Percentiles rank a stretch among this genome's conserved stretches.
Conservation (phyloP, 805 yeast genomes). For the Monosporozyma unispora region DNA sequence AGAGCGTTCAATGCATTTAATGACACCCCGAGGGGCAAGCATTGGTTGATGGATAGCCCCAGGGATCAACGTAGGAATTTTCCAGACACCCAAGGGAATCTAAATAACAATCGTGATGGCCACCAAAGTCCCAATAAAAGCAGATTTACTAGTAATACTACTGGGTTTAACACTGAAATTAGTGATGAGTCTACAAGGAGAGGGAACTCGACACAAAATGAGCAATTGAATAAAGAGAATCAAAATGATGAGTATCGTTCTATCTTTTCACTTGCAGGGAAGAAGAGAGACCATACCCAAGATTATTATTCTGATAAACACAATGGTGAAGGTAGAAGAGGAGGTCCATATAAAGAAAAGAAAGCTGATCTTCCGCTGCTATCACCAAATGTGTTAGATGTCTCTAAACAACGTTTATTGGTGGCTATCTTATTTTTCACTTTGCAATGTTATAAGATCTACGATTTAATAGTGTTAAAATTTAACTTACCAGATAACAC, state of each 20-base stretch:
- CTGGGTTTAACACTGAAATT: neutral
- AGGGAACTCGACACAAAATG: neutral
- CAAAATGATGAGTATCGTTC: neutral
- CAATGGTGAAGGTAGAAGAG: neutral
- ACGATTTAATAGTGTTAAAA: slow-evolving; percentile 56
- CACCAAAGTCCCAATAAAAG: neutral
- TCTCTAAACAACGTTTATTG: slow-evolving; percentile 66
- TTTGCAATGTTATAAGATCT: slow-evolving; percentile 80
- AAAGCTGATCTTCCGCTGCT: slow-evolving; percentile 36
- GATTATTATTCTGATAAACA: neutral
- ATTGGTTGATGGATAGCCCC: slow-evolving; percentile 16
- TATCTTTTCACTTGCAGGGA: neutral
- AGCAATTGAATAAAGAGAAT: neutral
- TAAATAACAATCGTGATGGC: neutral
- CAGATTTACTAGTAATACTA: neutral
- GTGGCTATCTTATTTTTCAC: slow-evolving; percentile 56
- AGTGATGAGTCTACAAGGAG: neutral
- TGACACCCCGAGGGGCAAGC: slow-evolving; percentile 25
- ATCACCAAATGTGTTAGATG: slow-evolving; percentile 58
- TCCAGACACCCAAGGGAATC: neutral
- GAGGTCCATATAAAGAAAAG: neutral
- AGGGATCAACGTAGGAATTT: neutral
- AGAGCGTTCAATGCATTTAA: slow-evolving; percentile 12
- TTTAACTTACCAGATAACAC: slow-evolving; percentile 28
- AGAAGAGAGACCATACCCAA: neutral